Evolutionary conservation across 805 yeast species (phyloP).

Genomic region (Teunomyces panamensis): DNA sequence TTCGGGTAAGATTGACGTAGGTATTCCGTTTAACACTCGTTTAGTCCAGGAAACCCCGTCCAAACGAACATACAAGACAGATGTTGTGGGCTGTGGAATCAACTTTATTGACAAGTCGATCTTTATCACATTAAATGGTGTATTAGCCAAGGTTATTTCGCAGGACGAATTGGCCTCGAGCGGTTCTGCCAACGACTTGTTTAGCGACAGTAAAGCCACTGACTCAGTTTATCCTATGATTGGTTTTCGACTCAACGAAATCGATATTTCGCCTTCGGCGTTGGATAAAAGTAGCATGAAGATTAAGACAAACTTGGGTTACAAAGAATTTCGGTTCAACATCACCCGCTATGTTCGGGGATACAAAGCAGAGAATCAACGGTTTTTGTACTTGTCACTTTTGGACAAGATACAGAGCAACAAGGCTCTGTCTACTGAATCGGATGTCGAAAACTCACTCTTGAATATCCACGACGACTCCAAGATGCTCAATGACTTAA

Average conservation of each 20-base stretch:
- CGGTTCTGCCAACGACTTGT: constrained; percentile 9
- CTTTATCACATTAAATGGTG: constrained; percentile 82
- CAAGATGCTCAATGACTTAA: constrained; percentile 26
- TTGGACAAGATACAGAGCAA: constrained; percentile 17
- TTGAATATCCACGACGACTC: constrained; percentile 22
- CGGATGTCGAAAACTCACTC: constrained; percentile 6
- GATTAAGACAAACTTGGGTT: constrained; percentile 55
- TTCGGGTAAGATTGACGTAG: constrained; percentile 34
- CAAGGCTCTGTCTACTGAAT: constrained; percentile 5
- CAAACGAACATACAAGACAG: constrained; percentile 44
- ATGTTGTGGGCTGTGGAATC: constrained; percentile 80
- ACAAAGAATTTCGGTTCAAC: constrained; percentile 57
- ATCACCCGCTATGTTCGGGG: constrained; percentile 50
- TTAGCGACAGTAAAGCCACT: constrained; percentile 16
- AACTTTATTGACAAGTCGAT: constrained; percentile 61
- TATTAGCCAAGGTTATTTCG: constrained; percentile 29
- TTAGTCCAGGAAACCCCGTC: constrained; percentile 25
- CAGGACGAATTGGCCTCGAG: constrained; percentile 24
- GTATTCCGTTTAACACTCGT: constrained; percentile 32
- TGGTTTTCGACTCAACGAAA: constrained; percentile 29
- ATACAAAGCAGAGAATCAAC: constrained; percentile 32
- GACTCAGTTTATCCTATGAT: constrained; percentile 32
- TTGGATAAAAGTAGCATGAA: constrained; percentile 13
- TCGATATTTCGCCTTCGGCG: constrained; percentile 8
- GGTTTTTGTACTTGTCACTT: constrained; percentile 16